Conservation (phyloP, 768 basidiomycete genomes). For the Termitomyces sp. region DNA sequence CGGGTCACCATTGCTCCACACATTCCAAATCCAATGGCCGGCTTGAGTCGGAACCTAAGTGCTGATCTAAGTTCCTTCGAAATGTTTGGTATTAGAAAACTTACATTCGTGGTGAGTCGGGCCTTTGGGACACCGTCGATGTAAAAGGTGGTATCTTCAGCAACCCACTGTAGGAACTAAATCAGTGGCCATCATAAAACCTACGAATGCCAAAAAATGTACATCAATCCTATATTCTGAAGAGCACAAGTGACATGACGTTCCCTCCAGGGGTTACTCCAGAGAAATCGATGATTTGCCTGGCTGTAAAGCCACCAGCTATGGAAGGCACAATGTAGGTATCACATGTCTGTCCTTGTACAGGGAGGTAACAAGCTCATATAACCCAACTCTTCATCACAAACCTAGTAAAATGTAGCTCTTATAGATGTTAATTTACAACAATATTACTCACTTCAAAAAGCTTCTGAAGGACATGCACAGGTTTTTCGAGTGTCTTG, state of each 20-base stretch:
- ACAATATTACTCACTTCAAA: no score
- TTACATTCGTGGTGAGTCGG: constrained; percentile 25
- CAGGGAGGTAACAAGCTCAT: background rate
- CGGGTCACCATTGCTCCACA: constrained; percentile 31
- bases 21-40: constrained; percentile 30
- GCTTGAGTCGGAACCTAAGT: constrained; percentile 24
- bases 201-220: constrained; percentile 1
- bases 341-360: constrained; percentile 16
- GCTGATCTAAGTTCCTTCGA: background rate
- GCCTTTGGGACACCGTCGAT: constrained; percentile 29
- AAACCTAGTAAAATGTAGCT: no score
- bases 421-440: no score
- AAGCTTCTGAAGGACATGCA: no score
- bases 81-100: background rate
- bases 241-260: constrained; percentile 12
- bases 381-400: no score
- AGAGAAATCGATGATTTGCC: background rate
- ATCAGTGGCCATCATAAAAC: background rate
- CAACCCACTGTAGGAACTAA: constrained; percentile 20
- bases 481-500: no score
- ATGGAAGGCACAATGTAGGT: constrained; percentile 23
- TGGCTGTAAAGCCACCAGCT: constrained; percentile 23
- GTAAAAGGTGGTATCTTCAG: constrained; percentile 26
- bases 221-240: constrained; percentile 33
- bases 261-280: background rate